Evolutionary conservation across 202 grass and related monocot species (phyloP), one percentile per base, ranked within the genome.

Genomic region (Elaeis oleifera): DNA sequence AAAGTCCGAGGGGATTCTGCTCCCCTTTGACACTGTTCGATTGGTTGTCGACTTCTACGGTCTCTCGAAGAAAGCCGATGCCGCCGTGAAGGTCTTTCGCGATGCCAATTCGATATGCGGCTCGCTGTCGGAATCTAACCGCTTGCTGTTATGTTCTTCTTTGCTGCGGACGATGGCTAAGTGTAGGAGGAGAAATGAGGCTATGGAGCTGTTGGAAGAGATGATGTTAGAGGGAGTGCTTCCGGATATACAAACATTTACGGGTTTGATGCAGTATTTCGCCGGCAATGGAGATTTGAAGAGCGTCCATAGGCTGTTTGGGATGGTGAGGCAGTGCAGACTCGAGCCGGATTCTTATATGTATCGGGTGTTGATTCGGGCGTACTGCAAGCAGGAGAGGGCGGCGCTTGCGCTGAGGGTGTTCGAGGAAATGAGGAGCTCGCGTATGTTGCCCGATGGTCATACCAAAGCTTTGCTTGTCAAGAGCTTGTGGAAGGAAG

Each of bases 401-500:
- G 76, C 79, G 3, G 78, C 72, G 49, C 87, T 91, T 49, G 92
- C 84, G 54, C 58, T 91, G 52, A 87, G 61, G 68, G 51, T 86
- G 74, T 83, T 90, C 28, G 77, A 89, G 51, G 87, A 96, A 85
- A 96, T 96, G 84, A 52, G 44, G 49, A 63, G 67, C 52, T 75
- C 70, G 3, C 71, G 78, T 39, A 9, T 96, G 23, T 18, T 60
- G 7, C 92, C 84, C 8, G 81, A 91, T 61, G 64, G 78, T 3
- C 64, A 76, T 23, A 96, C 84, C 25, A 83, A 79, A 53, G 50
- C 61, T 50, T 63, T 96, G 67, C 79, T 90, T n/a, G 84, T 90
- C 51, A 90, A 90, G 87, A 90, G 87, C 81, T 71, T 96, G 66
- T 96, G 91, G 91, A 77, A 81, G 67, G 87, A 96, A 69, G 87